Conservation (phyloP, 768 basidiomycete species). For the Tubosaeta brunneosetosa region DNA sequence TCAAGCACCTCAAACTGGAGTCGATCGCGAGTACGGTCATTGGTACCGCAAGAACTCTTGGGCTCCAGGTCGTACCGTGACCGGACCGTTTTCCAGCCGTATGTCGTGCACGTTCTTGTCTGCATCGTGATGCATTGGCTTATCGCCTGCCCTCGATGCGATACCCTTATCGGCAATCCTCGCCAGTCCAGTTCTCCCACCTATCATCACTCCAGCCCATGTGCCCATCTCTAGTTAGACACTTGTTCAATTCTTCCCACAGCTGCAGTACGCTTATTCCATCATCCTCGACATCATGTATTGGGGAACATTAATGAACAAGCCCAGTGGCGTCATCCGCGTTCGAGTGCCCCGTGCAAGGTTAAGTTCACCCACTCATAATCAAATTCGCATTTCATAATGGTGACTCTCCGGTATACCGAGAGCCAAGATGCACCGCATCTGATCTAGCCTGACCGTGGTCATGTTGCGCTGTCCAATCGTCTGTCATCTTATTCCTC, state of each 20-base stretch:
- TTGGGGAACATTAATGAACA: slow-evolving; percentile 31
- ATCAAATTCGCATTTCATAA: slow-evolving; percentile 43
- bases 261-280: slow-evolving; percentile 17
- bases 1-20: slow-evolving; percentile 83
- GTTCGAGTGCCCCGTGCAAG: slow-evolving; percentile 30
- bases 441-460: slow-evolving; percentile 22
- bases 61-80: slow-evolving; percentile 87
- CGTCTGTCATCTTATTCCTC: slow-evolving; percentile 44
- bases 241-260: slow-evolving; percentile 14
- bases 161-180: slow-evolving; percentile 25
- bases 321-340: slow-evolving; percentile 28
- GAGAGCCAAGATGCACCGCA: slow-evolving; percentile 23
- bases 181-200: slow-evolving; percentile 8
- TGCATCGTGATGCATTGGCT: slow-evolving; percentile 18
- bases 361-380: slow-evolving; percentile 37
- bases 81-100: slow-evolving; percentile 15
- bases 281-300: slow-evolving; percentile 30
- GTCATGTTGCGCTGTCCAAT: slow-evolving; percentile 31
- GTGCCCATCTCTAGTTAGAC: slow-evolving; percentile 27
- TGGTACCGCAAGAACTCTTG: slow-evolving; percentile 84
- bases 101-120: slow-evolving; percentile 25
- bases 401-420: slow-evolving; percentile 31
- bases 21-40: slow-evolving; percentile 84
- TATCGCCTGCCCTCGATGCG: slow-evolving; percentile 14
- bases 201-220: slow-evolving; percentile 10